Evolutionary conservation across 805 yeast genomes (phyloP), one percentile per base, ranked within the genome.

Genomic region (Grigorovia yakushimaensis): DNA sequence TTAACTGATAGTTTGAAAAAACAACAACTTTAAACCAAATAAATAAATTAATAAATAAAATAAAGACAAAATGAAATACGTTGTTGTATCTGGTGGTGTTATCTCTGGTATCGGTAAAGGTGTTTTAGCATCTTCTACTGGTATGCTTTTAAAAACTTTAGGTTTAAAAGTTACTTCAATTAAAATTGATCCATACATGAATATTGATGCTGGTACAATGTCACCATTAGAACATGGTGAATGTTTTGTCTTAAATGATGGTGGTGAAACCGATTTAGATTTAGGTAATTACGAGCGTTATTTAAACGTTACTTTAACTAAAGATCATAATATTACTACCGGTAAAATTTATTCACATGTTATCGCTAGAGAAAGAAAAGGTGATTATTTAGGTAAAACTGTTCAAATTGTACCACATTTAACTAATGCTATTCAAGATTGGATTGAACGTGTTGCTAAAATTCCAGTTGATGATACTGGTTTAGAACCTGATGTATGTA

Each of bases 141-240:
- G 99, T 51, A 80, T 93, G 70, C 69, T 93, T 54, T 77, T 93
- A 69, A 93, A 93, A 69, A 89, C 98, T 39, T 72, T 87, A 49
- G 99, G 99, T 51, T 76, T 85, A 61, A 82, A 95, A 64, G 98
- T 91, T 52, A 91, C 98, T 4, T 88, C 98, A 15, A 91, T 93
- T 73, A 93, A 93, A 69, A 93, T 93, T 61, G 99, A 93, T 72
- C 99, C 99, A 39, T 93, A 93, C 71, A 86, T 93, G 95, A 93
- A 93, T 72, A 88, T 93, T 57, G 99, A 93, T 72, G 99, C 99
- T 38, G 99, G 99, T 60, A 93, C 99, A 41, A 93, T 93, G 99
- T 87, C 96, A 39, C 99, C 99, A 20, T 74, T 93, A 64, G 99
- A 93, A 69, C 99, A 93, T 65, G 98, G 99, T 59, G 99, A 93